phyloP scores from a whole-genome alignment of 345 rosid genomes.

The Citrus unshiu region DNA sequence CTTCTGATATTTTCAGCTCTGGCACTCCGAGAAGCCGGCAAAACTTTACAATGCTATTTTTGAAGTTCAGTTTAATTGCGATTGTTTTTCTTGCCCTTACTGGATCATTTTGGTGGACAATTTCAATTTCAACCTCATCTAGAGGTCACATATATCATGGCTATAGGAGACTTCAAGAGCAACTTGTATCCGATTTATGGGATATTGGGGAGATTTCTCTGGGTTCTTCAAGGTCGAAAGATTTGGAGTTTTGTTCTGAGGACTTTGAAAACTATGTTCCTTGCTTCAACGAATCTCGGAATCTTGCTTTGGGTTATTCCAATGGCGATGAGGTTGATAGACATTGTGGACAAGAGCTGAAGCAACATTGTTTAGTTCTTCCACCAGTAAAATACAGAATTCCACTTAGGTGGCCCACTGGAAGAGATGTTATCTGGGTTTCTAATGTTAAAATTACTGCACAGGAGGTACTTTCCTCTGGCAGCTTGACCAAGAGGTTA shows the following conservation, averaged over 20 bases:
- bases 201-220: constrained; percentile 90
- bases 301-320: constrained; percentile 47
- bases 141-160: constrained; percentile 73
- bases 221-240: constrained; percentile 70
- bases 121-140: constrained; percentile 65
- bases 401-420: constrained; percentile 98
- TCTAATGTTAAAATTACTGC: constrained; percentile 86
- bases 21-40: constrained; percentile 59
- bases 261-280: constrained; percentile 79
- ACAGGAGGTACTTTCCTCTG: constrained; percentile 91
- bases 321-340: constrained; percentile 63
- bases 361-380: constrained; percentile 60
- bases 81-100: constrained; percentile 62
- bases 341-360: constrained; percentile 50
- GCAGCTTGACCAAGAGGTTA: constrained; percentile 92
- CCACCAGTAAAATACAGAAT: constrained; percentile 75
- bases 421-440: constrained; percentile 91
- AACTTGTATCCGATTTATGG: constrained; percentile 79
- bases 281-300: constrained; percentile 74
- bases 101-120: constrained; percentile 95
- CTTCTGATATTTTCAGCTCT: constrained; percentile 45
- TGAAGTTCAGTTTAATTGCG: constrained; percentile 70
- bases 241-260: constrained; percentile 63
- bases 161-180: constrained; percentile 86
- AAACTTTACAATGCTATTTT: constrained; percentile 46